phyloP scores from a whole-genome alignment of 2,329 filamentous ascomycete species.

The Sporothrix euskadiensis region DNA sequence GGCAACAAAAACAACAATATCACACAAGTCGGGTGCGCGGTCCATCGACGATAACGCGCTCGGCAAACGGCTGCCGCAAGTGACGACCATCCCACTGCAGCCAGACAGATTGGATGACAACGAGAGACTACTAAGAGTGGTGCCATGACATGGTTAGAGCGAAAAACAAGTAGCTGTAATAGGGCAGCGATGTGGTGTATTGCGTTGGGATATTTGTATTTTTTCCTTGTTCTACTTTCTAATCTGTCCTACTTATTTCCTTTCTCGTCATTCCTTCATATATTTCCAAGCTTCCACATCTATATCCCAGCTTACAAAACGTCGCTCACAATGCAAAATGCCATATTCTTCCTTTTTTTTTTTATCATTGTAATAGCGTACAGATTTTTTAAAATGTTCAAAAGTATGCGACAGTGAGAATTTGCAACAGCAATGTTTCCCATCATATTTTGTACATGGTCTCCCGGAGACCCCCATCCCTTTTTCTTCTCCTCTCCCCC shows the following conservation, averaged over 20 bases:
- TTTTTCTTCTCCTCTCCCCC: not conserved
- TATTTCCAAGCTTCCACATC: not conserved
- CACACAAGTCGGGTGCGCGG: not conserved
- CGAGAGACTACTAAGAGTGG: not conserved
- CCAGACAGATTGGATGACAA: not conserved
- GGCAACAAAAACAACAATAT: not conserved
- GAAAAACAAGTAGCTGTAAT: too few species aligned
- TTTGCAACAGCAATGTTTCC: not conserved
- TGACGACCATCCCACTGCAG: not conserved
- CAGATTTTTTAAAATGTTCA: not conserved
- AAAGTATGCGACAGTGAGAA: not conserved
- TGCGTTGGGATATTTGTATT: conserved; percentile 7
- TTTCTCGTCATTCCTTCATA: not conserved
- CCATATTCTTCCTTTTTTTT: not conserved
- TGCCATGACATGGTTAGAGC: not conserved
- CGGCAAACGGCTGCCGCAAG: not conserved
- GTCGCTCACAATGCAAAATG: not conserved
- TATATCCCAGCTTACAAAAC: not conserved
- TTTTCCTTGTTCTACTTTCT: not conserved
- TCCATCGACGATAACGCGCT: not conserved
- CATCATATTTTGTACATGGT: conserved; percentile 5
- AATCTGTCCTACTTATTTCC: not conserved
- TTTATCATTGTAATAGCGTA: not conserved
- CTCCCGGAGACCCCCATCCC: not conserved
- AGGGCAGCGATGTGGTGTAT: not conserved